Evolutionary conservation across 129 eudicot genomes (phyloP).

Genomic region (Flaveria linearis): DNA sequence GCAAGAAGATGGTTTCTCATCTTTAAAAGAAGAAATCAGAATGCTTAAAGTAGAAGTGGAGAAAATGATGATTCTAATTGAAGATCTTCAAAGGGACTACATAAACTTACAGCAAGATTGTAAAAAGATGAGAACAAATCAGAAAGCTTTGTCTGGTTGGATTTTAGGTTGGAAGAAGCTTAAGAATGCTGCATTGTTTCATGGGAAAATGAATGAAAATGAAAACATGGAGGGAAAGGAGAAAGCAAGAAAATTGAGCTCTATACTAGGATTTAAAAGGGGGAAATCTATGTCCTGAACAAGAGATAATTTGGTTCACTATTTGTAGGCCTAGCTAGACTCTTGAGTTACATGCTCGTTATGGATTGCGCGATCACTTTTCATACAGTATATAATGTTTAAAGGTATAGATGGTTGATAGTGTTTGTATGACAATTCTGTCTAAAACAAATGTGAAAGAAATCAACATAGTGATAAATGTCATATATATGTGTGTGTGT

Average conservation of each 20-base stretch:
- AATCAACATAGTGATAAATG: no score
- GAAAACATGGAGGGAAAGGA: conserved; percentile 44
- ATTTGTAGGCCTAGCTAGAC: no score
- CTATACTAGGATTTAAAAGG: conserved; percentile 37
- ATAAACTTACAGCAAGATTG: conserved; percentile 53
- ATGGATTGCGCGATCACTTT: no score
- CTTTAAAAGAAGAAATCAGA: conserved; percentile 57
- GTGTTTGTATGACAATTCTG: no score
- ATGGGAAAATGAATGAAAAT: conserved; percentile 37
- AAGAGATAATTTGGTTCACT: not conserved
- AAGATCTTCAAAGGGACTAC: conserved; percentile 60
- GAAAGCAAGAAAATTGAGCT: conserved; percentile 30
- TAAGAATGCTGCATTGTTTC: conserved; percentile 46
- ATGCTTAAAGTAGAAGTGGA: conserved; percentile 57
- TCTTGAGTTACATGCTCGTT: no score
- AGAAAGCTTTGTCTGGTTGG: conserved; percentile 53
- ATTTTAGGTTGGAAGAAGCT: conserved; percentile 62
- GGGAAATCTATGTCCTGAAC: conserved; percentile 54
- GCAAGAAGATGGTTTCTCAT: conserved; percentile 40
- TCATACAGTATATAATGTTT: no score
- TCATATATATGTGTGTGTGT: no score
- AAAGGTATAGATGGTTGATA: no score
- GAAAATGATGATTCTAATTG: conserved; percentile 42
- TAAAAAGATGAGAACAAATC: conserved; percentile 47
- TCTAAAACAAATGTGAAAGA: no score